phyloP scores from a whole-genome alignment of 1,284 basidiomycete genomes.

The Entoloma clypeatum region DNA sequence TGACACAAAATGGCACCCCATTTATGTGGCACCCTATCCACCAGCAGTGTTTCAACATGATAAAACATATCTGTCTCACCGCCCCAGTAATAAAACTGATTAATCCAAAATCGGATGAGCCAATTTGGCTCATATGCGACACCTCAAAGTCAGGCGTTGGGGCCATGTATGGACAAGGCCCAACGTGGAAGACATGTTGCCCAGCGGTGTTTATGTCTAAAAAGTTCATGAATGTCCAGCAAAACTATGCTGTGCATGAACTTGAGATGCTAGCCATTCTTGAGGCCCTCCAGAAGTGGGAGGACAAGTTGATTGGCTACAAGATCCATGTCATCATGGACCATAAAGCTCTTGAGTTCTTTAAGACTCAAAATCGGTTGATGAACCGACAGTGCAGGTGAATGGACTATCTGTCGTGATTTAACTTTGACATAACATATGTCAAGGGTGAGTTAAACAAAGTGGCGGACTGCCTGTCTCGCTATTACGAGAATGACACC shows the following conservation, averaged over 20 bases:
- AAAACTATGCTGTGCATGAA: constrained; percentile 34
- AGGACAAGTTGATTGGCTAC: constrained; percentile 29
- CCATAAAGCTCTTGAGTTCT: constrained; percentile 28
- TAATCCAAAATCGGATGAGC: constrained; percentile 24
- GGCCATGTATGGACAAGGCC: constrained; percentile 36
- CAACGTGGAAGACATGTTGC: constrained; percentile 31
- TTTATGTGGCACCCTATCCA: constrained; percentile 32
- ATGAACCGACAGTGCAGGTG: constrained; percentile 21
- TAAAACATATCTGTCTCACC: constrained; percentile 30
- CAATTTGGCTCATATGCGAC: constrained; percentile 43
- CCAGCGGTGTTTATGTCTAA: constrained; percentile 38
- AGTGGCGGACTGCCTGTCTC: constrained; percentile 31
- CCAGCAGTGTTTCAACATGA: constrained; percentile 31
- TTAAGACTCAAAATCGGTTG: constrained; percentile 20
- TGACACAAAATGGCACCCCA: constrained; percentile 26
- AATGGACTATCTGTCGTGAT: constrained; percentile 26
- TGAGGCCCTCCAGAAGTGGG: constrained; percentile 34
- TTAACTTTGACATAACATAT: constrained; percentile 27
- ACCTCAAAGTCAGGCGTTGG: constrained; percentile 36
- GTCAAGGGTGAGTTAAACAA: constrained; percentile 27
- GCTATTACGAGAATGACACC: too few relatives aligned
- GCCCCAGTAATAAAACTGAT: constrained; percentile 32
- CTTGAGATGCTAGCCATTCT: constrained; percentile 36
- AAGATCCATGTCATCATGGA: constrained; percentile 26
- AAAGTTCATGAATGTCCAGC: constrained; percentile 37